Evolutionary conservation across 192 early-diverging fungal species (phyloP).

Genomic region (Backusella tarrabulga): DNA sequence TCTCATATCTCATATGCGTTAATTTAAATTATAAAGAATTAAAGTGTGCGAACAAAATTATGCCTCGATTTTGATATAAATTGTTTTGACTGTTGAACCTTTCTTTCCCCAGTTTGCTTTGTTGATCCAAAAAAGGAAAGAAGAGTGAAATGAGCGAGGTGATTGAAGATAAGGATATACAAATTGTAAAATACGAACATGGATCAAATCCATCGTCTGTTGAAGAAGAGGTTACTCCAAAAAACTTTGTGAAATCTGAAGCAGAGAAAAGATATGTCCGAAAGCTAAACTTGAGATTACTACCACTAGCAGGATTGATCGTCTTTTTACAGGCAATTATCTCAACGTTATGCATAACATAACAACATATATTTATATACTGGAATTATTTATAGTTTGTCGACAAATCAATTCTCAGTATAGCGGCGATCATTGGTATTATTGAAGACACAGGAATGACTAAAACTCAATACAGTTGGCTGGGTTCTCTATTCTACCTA

Average conservation of each 20-base stretch:
- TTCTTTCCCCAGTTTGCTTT: neutral
- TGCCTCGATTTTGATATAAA: neutral
- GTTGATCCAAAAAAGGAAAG: neutral
- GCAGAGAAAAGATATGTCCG: neutral
- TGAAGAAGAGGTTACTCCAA: neutral
- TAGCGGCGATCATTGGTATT: neutral
- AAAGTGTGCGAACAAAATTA: neutral
- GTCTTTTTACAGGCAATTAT: constrained; percentile 3
- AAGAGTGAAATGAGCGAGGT: neutral
- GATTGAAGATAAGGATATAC: neutral
- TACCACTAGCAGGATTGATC: neutral
- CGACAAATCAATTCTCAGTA: neutral
- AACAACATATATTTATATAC: neutral
- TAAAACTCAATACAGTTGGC: neutral
- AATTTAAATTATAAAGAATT: neutral
- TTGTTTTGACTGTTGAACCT: neutral
- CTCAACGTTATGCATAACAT: neutral
- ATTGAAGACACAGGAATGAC: neutral
- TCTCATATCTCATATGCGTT: neutral
- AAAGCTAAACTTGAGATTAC: neutral
- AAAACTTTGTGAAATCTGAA: neutral
- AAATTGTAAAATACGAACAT: neutral
- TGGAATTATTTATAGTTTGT: neutral
- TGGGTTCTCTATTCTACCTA: constrained; percentile 1
- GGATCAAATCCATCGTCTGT: neutral